Conservation (phyloP, 2,329 filamentous ascomycete species). For the Tolypocladium inflatum region DNA sequence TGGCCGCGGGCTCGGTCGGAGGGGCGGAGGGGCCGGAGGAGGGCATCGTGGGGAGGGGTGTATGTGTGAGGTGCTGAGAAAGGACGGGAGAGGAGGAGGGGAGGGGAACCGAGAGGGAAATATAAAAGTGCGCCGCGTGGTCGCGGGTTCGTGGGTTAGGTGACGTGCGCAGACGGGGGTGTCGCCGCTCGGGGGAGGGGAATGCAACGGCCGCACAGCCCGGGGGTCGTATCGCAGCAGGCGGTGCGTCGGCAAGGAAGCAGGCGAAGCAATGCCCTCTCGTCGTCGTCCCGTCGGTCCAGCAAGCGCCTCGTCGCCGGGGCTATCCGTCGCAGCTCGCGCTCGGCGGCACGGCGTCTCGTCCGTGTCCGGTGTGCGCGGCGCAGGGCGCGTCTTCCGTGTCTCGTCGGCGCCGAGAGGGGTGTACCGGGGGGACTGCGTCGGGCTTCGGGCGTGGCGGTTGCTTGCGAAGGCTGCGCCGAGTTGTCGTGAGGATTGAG, state of each 20-base stretch:
- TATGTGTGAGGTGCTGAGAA: background rate
- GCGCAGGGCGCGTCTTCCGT: background rate
- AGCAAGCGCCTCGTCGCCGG: no score
- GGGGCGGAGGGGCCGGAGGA: conserved; percentile 4
- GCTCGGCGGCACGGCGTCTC: no score
- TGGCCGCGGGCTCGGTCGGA: conserved; percentile 17
- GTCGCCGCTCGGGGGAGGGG: background rate
- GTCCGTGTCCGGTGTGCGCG: background rate
- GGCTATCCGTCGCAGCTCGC: no score
- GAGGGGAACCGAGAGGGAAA: background rate
- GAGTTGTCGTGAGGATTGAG: background rate
- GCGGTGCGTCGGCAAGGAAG: background rate
- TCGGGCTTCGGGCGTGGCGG: background rate
- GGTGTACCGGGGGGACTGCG: background rate
- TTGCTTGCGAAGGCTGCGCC: background rate
- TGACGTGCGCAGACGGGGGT: background rate
- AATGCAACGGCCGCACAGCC: background rate
- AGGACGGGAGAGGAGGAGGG: background rate
- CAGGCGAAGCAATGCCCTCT: no score
- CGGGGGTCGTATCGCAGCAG: background rate
- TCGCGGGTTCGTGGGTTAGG: conserved; percentile 3
- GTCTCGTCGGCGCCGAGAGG: background rate
- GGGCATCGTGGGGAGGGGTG: background rate
- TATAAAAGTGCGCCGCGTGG: background rate
- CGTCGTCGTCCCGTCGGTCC: background rate